Conservation (phyloP, 202 grass and related monocot species). For the Digitaria exilis region DNA sequence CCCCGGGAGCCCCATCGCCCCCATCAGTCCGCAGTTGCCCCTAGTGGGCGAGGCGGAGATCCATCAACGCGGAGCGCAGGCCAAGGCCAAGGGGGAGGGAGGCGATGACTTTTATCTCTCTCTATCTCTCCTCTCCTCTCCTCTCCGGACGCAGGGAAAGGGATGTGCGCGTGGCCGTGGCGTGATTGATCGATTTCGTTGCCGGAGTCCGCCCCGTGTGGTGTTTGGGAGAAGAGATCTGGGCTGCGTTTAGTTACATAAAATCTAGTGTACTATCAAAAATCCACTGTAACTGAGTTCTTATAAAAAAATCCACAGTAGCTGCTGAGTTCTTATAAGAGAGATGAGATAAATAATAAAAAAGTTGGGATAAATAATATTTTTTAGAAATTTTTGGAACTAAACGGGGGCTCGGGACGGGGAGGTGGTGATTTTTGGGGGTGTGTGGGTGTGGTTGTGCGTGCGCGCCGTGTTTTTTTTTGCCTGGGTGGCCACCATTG, state of each 20-base stretch:
- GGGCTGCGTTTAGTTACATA: too few species aligned
- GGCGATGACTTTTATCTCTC: slow-evolving; percentile 5
- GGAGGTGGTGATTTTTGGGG: too few species aligned
- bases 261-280: too few species aligned
- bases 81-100: not conserved
- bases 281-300: too few species aligned
- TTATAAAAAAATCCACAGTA: too few species aligned
- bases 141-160: not conserved
- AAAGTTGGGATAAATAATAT: too few species aligned
- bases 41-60: slow-evolving; percentile 30
- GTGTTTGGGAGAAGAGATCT: slow-evolving; percentile 14
- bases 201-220: slow-evolving; percentile 29
- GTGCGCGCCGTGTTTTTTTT: not conserved
- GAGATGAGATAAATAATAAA: too few species aligned
- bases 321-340: too few species aligned
- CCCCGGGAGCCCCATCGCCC: slow-evolving; percentile 37
- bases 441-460: not conserved
- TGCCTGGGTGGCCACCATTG: too few species aligned
- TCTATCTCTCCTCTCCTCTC: not conserved
- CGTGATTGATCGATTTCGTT: not conserved
- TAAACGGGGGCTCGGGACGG: too few species aligned
- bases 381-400: too few species aligned
- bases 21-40: not conserved
- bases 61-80: not conserved
- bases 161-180: too few species aligned